Base-by-base conservation (phyloP, 129 eudicot species). In the Rutidosis leptorrhynchoides region DNA sequence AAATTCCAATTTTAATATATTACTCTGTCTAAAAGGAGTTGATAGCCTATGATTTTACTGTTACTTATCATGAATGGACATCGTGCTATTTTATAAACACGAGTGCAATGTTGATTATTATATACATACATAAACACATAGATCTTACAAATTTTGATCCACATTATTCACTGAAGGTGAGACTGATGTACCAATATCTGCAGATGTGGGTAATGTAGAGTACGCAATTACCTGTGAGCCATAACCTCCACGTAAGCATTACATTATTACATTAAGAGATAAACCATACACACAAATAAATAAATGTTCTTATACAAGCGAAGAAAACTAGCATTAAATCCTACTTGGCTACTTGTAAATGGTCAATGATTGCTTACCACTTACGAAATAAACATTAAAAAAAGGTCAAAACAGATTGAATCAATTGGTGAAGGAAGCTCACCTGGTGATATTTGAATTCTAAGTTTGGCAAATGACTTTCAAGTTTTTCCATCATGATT, bases 371-470 rank as follows among this genome's bases (percentile, higher is more conserved):
- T 59, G n/a, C 43, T 59, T 23, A 15, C 24, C 25, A 8, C 12
- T 59, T 59, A 59, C 14, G 12, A 59, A 16, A 56, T 6, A 56
- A 25, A 2, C 3, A 3, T 12, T n/a, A n/a, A n/a, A 17, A 23
- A 7, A 56, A 56, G 62, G 25, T 30, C n/a, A 56, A 24, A 7
- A 56, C 16, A 12, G 16, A 55, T 55, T 10, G 12, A 23, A 55
- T 22, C 25, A 20, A 54, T 6, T 35, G 43, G 43, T 35, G 9
- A 35, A 35, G 10, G 43, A 55, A 57, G 71, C 74, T 74, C 71
- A 84, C 97, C 95, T 82, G 84, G 42, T 70, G 87, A 77, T 77
- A 83, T 81, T 72, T 81, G 71, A 87, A 78, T 48, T 92, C 90
- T 25, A 85, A 79, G 55, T 80, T 83, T 35, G 83, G 77, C 59